phyloP scores from a whole-genome alignment of 2,329 filamentous ascomycete species.

The Metarhizium album region DNA sequence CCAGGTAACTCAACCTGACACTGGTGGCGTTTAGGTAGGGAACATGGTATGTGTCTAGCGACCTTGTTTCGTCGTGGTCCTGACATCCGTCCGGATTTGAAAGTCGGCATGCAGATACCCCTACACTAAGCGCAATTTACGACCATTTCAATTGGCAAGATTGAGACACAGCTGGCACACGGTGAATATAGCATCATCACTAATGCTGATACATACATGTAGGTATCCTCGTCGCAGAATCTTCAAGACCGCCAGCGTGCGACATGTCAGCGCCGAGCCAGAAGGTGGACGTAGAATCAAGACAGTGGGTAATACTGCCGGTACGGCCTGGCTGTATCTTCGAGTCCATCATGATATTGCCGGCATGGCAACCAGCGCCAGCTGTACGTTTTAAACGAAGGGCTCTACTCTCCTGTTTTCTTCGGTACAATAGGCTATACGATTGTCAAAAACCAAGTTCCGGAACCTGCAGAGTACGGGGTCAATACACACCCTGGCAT shows the following conservation, averaged over 20 bases:
- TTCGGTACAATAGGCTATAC: constrained; percentile 29
- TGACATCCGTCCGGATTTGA: constrained; percentile 3
- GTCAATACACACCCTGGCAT: constrained; percentile 21
- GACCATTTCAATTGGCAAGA: background rate
- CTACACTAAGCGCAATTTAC: constrained; percentile 12
- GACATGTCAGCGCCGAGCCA: no score
- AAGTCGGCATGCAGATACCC: constrained; percentile 22
- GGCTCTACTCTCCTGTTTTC: constrained; percentile 31
- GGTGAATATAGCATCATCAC: background rate
- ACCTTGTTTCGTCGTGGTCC: background rate
- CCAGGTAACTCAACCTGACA: background rate
- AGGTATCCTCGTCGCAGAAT: background rate
- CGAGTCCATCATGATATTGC: background rate
- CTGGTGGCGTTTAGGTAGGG: constrained; percentile 19
- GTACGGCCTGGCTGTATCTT: background rate
- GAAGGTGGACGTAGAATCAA: background rate
- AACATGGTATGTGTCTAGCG: constrained; percentile 10
- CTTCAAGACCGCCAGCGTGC: no score
- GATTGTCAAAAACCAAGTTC: background rate
- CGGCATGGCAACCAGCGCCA: constrained; percentile 22
- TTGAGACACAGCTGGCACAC: background rate
- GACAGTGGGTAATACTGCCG: background rate
- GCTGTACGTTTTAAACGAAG: constrained; percentile 18
- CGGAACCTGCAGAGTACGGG: background rate
- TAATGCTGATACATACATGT: background rate